Base-by-base conservation (phyloP, 257 asterid species). In the Przewalskia tangutica region DNA sequence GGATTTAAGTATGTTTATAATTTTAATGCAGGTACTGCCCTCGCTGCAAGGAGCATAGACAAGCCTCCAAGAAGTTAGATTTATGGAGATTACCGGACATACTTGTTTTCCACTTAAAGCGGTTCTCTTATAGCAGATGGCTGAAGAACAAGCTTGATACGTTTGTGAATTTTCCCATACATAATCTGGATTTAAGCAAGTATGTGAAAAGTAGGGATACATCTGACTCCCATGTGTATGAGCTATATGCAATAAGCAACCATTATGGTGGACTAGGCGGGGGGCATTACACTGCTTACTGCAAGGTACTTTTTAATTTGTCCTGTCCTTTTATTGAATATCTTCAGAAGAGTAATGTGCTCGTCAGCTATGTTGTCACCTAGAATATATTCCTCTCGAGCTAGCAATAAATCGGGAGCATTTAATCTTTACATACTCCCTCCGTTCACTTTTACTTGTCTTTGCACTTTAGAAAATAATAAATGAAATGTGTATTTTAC, bases 201-300 rank as follows among this genome's bases (percentile, higher is more conserved):
- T 96, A 94, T 79, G 91, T 93, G 64, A 93, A 89, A 87, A 82
- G 95, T 84, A 86, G 77, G 79, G 93, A 87, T 67, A 89, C 88
- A 56, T 85, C 91, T 63, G 97, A 86, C n/a, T 85, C 92, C 48
- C 86, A 92, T 65, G 87, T 86, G 4, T 96, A 96, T 48, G 98
- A 96, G 89, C 86, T 96, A 63, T 96, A 88, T 82, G 99, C 99
- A 73, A 88, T 96, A 82, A 96, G 98, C 86, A 96, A 96, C 84
- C 99, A 96, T 85, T 96, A 96, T 80, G 99, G 99, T 17, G 97
- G 98, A 85, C 94, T 96, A 50, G 98, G 98, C 66, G 98, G 98
- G 0, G 98, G 99, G 8, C 98, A 94, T 86, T 96, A 96, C 86
- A 90, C 98, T 51, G 98, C 99, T 51, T 94, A 96, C 81, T 93